Conservation (phyloP, 2,329 filamentous ascomycete genomes). For the Diaporthe helianthi region DNA sequence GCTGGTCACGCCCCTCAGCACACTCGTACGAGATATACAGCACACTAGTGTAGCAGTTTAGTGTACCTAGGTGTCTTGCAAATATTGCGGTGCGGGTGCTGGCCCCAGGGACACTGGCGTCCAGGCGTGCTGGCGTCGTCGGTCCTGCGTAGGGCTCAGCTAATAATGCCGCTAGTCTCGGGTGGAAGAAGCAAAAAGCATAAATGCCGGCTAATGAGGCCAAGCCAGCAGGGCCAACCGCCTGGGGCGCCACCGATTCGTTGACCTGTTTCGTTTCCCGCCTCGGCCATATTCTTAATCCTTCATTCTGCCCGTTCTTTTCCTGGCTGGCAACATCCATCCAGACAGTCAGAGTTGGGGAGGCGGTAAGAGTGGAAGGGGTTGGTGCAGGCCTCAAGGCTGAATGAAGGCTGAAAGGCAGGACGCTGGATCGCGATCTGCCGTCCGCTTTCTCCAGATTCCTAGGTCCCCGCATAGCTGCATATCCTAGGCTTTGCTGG, state of each 20-base stretch:
- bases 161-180: constrained; percentile 23
- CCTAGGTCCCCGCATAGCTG: constrained; percentile 1
- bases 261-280: constrained; percentile 21
- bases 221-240: constrained; percentile 14
- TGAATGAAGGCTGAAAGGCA: background rate
- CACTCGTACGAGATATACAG: background rate
- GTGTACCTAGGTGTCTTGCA: background rate
- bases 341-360: constrained; percentile 1
- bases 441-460: constrained; percentile 20
- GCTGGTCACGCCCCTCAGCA: constrained; percentile 8
- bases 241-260: constrained; percentile 12
- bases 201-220: constrained; percentile 24
- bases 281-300: background rate
- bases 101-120: background rate
- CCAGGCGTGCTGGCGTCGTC: background rate
- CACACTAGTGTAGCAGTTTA: background rate
- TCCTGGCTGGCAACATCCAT: no score
- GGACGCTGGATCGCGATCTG: constrained; percentile 10
- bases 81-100: background rate
- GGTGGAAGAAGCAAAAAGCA: constrained; percentile 11
- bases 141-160: constrained; percentile 20
- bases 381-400: no score
- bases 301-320: background rate
- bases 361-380: background rate
- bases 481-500: background rate